phyloP scores from a whole-genome alignment of 1,284 basidiomycete species.

The Porogramme epimiltina region DNA sequence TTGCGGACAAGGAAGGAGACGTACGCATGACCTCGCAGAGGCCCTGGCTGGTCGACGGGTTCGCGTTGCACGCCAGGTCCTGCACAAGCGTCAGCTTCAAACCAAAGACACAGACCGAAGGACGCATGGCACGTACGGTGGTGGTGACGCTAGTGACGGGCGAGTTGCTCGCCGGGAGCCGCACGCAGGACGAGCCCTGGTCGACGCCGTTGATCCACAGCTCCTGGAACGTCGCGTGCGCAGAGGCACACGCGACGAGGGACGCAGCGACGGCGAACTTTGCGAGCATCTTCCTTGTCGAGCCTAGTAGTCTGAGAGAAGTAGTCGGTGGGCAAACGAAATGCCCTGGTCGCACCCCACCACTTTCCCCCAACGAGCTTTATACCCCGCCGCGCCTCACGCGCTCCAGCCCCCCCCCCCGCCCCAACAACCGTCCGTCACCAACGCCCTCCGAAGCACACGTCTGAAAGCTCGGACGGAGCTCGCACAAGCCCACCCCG shows the following conservation, averaged over 20 bases:
- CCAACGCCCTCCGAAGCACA: background rate
- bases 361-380: background rate
- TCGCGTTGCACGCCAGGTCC: conserved; percentile 52
- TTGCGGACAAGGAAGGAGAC: no score
- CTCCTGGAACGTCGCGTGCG: conserved; percentile 56
- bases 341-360: background rate
- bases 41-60: conserved; percentile 33
- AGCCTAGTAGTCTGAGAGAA: no score
- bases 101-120: background rate
- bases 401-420: background rate
- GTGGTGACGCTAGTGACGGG: conserved; percentile 46
- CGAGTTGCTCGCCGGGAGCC: conserved; percentile 45
- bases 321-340: background rate
- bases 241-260: conserved; percentile 40
- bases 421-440: background rate
- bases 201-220: conserved; percentile 55
- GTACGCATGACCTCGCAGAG: conserved; percentile 45
- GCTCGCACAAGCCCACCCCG: conserved; percentile 7
- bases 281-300: conserved; percentile 25
- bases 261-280: conserved; percentile 36
- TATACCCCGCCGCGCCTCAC: background rate
- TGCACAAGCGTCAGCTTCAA: conserved; percentile 17
- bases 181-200: conserved; percentile 47
- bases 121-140: conserved; percentile 28
- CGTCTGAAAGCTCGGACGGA: conserved; percentile 16